phyloP scores from a whole-genome alignment of 768 basidiomycete genomes.

The Leccinum ochraceum region DNA sequence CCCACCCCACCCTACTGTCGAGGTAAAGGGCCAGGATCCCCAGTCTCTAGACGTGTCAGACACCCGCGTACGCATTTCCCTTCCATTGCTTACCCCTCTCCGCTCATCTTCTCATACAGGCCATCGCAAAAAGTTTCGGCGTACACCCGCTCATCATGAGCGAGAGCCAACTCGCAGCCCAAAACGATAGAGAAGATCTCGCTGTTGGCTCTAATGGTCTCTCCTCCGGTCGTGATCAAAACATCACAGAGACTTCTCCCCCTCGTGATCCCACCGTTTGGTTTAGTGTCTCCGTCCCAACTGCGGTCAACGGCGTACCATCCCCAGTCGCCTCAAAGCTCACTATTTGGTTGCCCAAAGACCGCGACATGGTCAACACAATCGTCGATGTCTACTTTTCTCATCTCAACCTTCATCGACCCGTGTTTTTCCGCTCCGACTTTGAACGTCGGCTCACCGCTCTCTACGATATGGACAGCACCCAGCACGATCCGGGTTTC shows the following conservation, averaged over 20 bases:
- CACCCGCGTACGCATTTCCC: no score
- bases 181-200: constrained; percentile 67
- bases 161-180: constrained; percentile 55
- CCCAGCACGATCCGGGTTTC: constrained; percentile 73
- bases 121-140: constrained; percentile 78
- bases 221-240: constrained; percentile 66
- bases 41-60: no score
- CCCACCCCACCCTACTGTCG: constrained; percentile 25
- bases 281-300: constrained; percentile 54
- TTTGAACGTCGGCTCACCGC: constrained; percentile 65
- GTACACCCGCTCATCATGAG: constrained; percentile 71
- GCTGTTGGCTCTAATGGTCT: constrained; percentile 76
- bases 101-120: constrained; percentile 35
- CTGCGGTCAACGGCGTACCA: constrained; percentile 39
- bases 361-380: constrained; percentile 60
- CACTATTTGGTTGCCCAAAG: constrained; percentile 72
- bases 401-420: constrained; percentile 78
- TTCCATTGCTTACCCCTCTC: background rate
- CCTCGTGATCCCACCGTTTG: constrained; percentile 66
- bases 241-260: constrained; percentile 49
- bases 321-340: constrained; percentile 30
- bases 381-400: constrained; percentile 74
- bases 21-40: constrained; percentile 74
- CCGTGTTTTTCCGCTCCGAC: constrained; percentile 67
- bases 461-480: constrained; percentile 58